These are phyloP conservation scores for Diaporthe capsici DNA, from an alignment of 2,329 filamentous ascomycete species.

Conservation along the genomic window DNA sequence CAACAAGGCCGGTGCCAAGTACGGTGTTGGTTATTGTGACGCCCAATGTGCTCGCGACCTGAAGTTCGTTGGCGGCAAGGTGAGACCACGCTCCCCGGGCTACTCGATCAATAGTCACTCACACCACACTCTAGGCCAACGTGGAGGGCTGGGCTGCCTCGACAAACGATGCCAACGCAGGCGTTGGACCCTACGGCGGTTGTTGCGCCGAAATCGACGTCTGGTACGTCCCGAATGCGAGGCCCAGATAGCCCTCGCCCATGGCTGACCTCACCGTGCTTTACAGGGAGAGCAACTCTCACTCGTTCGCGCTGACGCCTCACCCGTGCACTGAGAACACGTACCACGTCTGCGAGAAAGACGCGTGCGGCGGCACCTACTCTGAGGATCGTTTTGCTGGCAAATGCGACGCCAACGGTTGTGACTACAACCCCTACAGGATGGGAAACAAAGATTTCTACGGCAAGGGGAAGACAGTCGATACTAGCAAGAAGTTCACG, in stretches of 20 bases:
- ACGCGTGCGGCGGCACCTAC: constrained; percentile 63
- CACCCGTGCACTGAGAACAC: constrained; percentile 69
- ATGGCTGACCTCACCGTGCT: background rate
- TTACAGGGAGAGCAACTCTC: constrained; percentile 37
- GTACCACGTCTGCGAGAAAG: constrained; percentile 62
- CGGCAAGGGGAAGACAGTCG: constrained; percentile 68
- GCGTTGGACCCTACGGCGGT: constrained; percentile 59
- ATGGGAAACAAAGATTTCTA: constrained; percentile 73
- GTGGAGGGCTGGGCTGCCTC: constrained; percentile 61
- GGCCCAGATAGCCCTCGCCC: background rate
- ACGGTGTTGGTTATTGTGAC: constrained; percentile 70
- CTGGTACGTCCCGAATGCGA: constrained; percentile 54
- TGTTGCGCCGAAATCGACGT: constrained; percentile 69
- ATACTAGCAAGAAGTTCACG: constrained; percentile 71
- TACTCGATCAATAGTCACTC: constrained; percentile 41
- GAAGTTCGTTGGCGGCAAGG: constrained; percentile 64
- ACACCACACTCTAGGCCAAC: constrained; percentile 53
- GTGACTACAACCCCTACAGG: constrained; percentile 78
- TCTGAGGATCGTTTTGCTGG: constrained; percentile 67
- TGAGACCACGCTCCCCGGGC: background rate
- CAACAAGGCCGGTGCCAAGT: constrained; percentile 64
- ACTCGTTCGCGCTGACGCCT: constrained; percentile 59
- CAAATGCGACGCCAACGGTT: constrained; percentile 75
- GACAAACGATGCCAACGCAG: constrained; percentile 62
- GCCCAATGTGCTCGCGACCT: constrained; percentile 62